These are phyloP conservation scores for Dittrichia graveolens DNA, from an alignment of 129 eudicot genomes.

Conservation along the genomic window DNA sequence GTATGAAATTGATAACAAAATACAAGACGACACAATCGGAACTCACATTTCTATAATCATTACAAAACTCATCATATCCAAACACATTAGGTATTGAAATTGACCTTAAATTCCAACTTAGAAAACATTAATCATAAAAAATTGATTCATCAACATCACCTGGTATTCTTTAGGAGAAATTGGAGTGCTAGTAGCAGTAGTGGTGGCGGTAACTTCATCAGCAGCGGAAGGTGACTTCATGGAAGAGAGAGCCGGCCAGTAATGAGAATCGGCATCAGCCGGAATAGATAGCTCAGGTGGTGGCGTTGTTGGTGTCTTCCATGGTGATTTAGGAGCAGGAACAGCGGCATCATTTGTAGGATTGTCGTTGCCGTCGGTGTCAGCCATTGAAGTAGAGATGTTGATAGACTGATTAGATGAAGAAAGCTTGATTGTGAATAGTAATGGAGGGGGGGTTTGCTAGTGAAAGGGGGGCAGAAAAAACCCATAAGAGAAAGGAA, in stretches of 20 bases:
- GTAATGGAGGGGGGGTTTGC: too few species aligned
- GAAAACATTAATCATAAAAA: background rate
- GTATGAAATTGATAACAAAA: too few species aligned
- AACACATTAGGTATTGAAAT: background rate
- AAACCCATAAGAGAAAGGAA: too few species aligned
- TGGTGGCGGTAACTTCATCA: background rate
- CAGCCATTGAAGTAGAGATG: constrained; percentile 35
- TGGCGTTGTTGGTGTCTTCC: constrained; percentile 40
- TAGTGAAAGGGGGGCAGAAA: too few species aligned
- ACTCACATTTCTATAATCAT: too few species aligned
- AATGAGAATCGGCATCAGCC: constrained; percentile 40
- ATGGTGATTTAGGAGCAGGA: constrained; percentile 59
- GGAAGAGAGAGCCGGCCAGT: constrained; percentile 76
- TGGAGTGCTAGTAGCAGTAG: background rate
- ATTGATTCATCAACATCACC: too few species aligned
- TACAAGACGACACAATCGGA: too few species aligned
- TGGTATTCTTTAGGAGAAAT: constrained; percentile 15
- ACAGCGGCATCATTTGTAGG: background rate
- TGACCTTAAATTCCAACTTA: background rate
- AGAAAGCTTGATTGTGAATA: too few species aligned
- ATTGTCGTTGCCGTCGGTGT: constrained; percentile 37
- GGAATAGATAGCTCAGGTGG: constrained; percentile 23
- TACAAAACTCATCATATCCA: too few species aligned
- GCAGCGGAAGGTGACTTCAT: constrained; percentile 30
- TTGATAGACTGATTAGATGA: too few species aligned